These are phyloP conservation scores for Penicillium daleae DNA, from an alignment of 495 filamentous ascomycete genomes.

Conservation along the genomic window DNA sequence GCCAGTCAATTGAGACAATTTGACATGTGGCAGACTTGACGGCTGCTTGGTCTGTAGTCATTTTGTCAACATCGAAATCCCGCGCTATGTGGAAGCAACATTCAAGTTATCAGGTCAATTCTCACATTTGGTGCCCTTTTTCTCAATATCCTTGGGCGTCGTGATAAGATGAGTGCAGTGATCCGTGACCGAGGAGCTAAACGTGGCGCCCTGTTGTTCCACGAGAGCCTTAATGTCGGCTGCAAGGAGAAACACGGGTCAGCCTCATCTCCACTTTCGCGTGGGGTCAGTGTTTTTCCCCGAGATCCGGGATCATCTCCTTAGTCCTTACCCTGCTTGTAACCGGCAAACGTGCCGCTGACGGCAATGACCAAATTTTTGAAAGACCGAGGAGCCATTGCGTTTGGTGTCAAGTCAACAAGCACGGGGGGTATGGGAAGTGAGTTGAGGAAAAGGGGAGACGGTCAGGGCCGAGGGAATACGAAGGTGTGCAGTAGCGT, in stretches of 20 bases:
- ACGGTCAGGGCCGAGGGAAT: not conserved
- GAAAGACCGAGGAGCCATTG: conserved; percentile 40
- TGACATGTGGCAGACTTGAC: conserved; percentile 46
- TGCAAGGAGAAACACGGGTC: conserved; percentile 31
- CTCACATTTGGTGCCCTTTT: conserved; percentile 47
- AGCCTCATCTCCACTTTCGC: conserved; percentile 32
- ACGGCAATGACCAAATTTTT: conserved; percentile 57
- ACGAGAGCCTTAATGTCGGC: conserved; percentile 46
- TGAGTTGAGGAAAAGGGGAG: not conserved
- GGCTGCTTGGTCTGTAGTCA: conserved; percentile 52
- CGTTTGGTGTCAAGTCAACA: not conserved
- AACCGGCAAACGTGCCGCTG: conserved; percentile 61
- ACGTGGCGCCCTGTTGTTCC: conserved; percentile 51
- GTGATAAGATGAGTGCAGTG: conserved; percentile 65
- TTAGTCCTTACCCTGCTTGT: conserved; percentile 53
- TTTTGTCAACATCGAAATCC: not conserved
- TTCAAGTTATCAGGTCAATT: not conserved
- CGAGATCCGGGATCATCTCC: not conserved
- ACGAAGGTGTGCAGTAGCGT: conserved; percentile 5
- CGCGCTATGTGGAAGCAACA: too few species aligned
- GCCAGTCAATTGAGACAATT: conserved; percentile 67
- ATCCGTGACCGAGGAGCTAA: conserved; percentile 48
- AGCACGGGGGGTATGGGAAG: not conserved
- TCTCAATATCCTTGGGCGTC: conserved; percentile 55
- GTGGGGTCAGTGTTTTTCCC: conserved; percentile 8